Evolutionary conservation across 129 eudicot species (phyloP), one percentile per base, ranked within the genome.

Genomic region (Scalesia atractyloides): DNA sequence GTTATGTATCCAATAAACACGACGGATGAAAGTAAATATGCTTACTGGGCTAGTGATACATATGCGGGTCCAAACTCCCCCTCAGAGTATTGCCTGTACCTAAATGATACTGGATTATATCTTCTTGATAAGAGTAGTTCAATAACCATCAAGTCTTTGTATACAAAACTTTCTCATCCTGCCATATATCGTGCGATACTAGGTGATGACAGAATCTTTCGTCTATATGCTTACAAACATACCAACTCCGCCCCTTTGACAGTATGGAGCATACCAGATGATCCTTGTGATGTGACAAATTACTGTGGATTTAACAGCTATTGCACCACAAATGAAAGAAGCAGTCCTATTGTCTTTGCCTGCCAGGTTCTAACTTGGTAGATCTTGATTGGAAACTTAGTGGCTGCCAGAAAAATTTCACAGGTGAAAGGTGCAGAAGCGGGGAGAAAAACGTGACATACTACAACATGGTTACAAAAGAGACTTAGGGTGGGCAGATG

Each of bases 1-100:
- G 85, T 82, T 24, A 37, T 65, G 74, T 77, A 82, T 63, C 86
- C 82, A 8, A 10, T 60, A 5, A 54, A 77, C 37, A 73, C 73
- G 9, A 9, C 0, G 2, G 68, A 43, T 3, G 30, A 0, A 0
- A 0, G 5, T 4, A 3, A 0, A 3, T 14, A 66, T 67, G 3
- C 76, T 18, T 82, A 73, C 58, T 82, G 69, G 78, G 2, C 2
- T 43, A 5, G 26, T 0, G 0, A 0, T 2, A 72, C 63, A 3
- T 0, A 0, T 59, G 4, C 1, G 9, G 4, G 1, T 39, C 8
- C 0, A 11, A 9, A 2, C 2, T 7, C 19, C 5, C 1, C 0
- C 37, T 18, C 73, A 12, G 4, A 41, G 8, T 11, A 54, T 34
- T 64, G 30, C 64, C 72, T 81, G 36, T 3, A 17, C 48, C 73